Conservation (phyloP, 2,329 filamentous ascomycete species). For the Aspergillus awamori region DNA sequence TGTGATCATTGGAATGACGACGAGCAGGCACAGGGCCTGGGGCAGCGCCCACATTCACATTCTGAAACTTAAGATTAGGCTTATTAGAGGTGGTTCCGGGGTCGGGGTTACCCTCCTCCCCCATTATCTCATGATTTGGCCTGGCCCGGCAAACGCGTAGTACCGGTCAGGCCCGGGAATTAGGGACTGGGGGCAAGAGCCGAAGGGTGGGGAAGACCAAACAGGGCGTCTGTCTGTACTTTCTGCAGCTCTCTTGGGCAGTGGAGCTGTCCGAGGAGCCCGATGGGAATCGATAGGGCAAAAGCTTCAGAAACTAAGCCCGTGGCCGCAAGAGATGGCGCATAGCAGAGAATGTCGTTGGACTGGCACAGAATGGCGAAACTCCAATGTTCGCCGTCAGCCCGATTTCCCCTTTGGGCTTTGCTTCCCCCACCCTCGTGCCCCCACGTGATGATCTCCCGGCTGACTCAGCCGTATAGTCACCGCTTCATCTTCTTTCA, state of each 20-base stretch:
- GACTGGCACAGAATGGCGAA: constrained; percentile 9
- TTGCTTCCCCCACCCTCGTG: constrained; percentile 13
- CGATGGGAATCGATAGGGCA: constrained; percentile 14
- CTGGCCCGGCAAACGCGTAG: constrained; percentile 12
- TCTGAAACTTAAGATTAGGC: constrained; percentile 12
- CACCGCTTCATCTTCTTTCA: not conserved
- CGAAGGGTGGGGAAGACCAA: constrained; percentile 13
- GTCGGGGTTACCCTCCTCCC: constrained; percentile 27
- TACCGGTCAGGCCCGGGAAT: constrained; percentile 16
- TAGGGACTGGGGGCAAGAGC: constrained; percentile 4
- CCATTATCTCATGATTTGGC: constrained; percentile 34
- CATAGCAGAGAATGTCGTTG: constrained; percentile 14
- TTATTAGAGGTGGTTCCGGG: constrained; percentile 12
- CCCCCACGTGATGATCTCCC: constrained; percentile 19
- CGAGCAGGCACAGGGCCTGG: constrained; percentile 10
- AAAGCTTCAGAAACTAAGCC: constrained; percentile 14
- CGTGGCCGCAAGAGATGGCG: constrained; percentile 6
- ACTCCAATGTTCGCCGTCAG: constrained; percentile 26
- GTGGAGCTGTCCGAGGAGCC: not conserved
- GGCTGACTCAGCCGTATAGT: constrained; percentile 12
- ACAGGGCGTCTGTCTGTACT: too few relatives aligned
- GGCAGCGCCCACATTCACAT: constrained; percentile 2
- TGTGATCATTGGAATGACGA: constrained; percentile 15
- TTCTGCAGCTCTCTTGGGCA: too few relatives aligned
- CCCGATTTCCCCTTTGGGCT: constrained; percentile 27